Evolutionary conservation across 768 basidiomycete species (phyloP), one percentile per base, ranked within the genome.

Genomic region (Xerocomus spinulosus): DNA sequence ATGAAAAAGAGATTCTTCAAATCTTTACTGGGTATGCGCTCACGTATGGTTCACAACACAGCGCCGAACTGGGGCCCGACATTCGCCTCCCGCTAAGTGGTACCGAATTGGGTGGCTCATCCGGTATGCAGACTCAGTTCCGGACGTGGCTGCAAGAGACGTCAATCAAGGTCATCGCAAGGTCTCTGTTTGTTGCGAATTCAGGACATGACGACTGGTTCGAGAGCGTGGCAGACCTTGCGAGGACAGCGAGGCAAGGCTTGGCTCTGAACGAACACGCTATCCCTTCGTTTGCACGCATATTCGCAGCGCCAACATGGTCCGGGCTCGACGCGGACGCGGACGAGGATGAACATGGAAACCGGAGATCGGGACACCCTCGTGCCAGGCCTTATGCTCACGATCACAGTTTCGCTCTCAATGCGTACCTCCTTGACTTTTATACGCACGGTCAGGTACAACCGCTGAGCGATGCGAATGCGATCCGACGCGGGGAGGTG

Each of bases 371-470:
- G 1, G 33, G 37, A 4, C 21, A 29, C 5, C 39, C 30, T 23
- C 33, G 14, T 2, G 5, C 32, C 20, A 50, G 46, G 9, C 3
- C 5, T 0, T 20, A 43, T 4, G 4, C 14, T 9, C 35, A n/a
- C 21, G 9, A 25, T 6, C 24, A n/a, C 14, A 9, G 30, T 5
- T 64, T 65, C 36, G 66, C 65, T 9, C 69, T 85, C 37, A 86
- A 87, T 50, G 84, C 81, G 0, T 85, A 85, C 55, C 61, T 87
- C 14, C 66, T 78, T 37, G 86, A 88, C 57, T 88, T 85, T 64
- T 85, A 77, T 58, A 73, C 60, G 1, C 86, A 87, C 48, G 86
- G 85, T 0, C 81, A 82, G 57, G 66, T 69, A 7, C 57, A 63
- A 2, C 68, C 78, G 2, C 60, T 85, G 28, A 69, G 67, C 10